phyloP scores from a whole-genome alignment of 73 alveolate species.

The Paramecium biaurelia region DNA sequence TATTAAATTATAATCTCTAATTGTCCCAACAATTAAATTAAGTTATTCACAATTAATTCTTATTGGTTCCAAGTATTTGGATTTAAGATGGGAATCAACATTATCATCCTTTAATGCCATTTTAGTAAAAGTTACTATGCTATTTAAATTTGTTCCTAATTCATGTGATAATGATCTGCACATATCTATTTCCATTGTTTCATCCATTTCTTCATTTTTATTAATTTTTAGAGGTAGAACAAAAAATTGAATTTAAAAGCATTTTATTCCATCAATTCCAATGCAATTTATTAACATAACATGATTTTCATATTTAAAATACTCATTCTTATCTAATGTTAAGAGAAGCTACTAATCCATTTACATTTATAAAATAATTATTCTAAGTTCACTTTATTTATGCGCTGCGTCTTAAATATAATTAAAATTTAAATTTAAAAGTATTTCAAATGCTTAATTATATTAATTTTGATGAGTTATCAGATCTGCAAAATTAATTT shows the following conservation, averaged over 20 bases:
- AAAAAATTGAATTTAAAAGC: background rate
- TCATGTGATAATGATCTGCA: conserved; percentile 50
- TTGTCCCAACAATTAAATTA: background rate
- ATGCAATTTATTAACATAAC: background rate
- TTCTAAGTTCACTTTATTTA: background rate
- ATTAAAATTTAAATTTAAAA: background rate
- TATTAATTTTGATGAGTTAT: background rate
- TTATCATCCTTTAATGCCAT: background rate
- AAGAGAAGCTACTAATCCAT: background rate
- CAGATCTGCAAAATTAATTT: background rate
- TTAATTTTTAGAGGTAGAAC: background rate
- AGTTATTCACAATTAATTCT: conserved; percentile 3
- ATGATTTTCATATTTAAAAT: background rate
- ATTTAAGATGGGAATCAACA: background rate
- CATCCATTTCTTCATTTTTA: background rate
- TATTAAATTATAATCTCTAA: conserved; percentile 33
- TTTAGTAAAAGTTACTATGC: background rate
- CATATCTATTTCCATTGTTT: background rate
- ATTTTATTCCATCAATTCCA: background rate
- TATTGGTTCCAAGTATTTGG: conserved; percentile 5
- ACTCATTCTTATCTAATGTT: background rate
- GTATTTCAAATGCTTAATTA: conserved; percentile 2
- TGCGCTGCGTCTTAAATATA: background rate
- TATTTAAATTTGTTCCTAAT: conserved; percentile 33
- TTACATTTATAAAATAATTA: background rate